These are phyloP conservation scores for Pterula multifida DNA, from an alignment of 1,284 basidiomycete species.

Conservation along the genomic window DNA sequence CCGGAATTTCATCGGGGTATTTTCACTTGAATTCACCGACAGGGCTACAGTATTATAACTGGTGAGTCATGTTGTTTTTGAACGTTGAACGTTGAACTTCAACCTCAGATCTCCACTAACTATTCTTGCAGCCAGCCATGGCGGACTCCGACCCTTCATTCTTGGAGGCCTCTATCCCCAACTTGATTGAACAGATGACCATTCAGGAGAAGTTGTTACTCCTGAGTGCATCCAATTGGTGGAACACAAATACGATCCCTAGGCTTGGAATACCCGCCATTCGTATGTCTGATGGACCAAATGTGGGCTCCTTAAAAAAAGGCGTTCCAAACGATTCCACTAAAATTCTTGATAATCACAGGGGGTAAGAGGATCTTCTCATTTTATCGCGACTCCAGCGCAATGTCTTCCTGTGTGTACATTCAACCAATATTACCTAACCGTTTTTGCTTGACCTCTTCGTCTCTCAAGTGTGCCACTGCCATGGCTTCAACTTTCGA, in stretches of 20 bases:
- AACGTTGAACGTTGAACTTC: too few relatives aligned
- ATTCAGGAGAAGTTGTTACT: conserved; percentile 54
- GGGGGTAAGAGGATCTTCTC: conserved; percentile 58
- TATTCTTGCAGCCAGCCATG: too few relatives aligned
- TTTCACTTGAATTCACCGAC: too few relatives aligned
- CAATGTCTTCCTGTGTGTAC: conserved; percentile 46
- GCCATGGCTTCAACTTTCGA: conserved; percentile 58
- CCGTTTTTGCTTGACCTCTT: conserved; percentile 4
- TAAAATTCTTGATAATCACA: conserved; percentile 13
- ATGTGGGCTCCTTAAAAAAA: conserved; percentile 29
- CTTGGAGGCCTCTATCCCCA: conserved; percentile 37
- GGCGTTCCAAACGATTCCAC: not conserved
- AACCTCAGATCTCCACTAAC: too few relatives aligned
- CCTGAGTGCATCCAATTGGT: conserved; percentile 56
- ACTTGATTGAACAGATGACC: conserved; percentile 39
- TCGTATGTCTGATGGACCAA: conserved; percentile 57
- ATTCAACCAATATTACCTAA: too few relatives aligned
- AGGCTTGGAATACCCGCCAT: conserved; percentile 49
- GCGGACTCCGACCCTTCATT: conserved; percentile 33
- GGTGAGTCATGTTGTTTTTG: too few relatives aligned
- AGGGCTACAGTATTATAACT: too few relatives aligned
- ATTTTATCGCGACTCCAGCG: conserved; percentile 48
- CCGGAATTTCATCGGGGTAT: too few relatives aligned
- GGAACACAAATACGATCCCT: conserved; percentile 50
- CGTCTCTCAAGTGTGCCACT: conserved; percentile 42